A percentile compares a stretch with the other conserved stretches of the same genome.
phyloP scores from a whole-genome alignment of 352 stramenopile genomes.

The Paralagenidium karlingii region DNA sequence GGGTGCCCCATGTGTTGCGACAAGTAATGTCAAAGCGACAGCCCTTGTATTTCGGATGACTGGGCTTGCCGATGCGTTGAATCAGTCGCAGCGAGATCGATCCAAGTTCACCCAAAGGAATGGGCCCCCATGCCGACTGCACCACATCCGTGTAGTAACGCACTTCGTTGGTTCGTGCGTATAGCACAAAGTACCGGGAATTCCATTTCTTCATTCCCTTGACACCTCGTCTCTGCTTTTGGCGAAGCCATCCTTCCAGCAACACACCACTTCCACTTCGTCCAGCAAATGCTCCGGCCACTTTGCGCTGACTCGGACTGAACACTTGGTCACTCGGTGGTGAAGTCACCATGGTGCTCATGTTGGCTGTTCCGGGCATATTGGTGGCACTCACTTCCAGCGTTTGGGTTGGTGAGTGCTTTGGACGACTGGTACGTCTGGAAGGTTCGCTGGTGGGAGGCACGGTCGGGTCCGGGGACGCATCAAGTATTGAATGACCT shows the following conservation, averaged over 20 bases:
- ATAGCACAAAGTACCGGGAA: constrained; percentile 68
- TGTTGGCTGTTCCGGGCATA: too few relatives aligned
- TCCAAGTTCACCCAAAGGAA: constrained; percentile 63
- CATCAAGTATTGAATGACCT: too few relatives aligned
- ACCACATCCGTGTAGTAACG: constrained; percentile 74
- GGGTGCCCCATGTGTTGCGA: constrained; percentile 59
- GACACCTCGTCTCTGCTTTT: constrained; percentile 66
- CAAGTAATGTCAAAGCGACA: constrained; percentile 79
- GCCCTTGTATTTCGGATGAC: constrained; percentile 68
- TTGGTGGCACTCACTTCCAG: background rate
- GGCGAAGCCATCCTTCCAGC: constrained; percentile 65
- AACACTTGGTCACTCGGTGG: constrained; percentile 5
- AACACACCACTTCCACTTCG: constrained; percentile 50
- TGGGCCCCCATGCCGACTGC: constrained; percentile 58
- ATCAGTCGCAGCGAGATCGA: constrained; percentile 73
- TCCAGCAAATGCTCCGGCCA: constrained; percentile 30
- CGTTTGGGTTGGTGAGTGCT: too few relatives aligned
- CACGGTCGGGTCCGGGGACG: too few relatives aligned
- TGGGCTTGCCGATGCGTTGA: constrained; percentile 65
- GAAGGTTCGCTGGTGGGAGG: too few relatives aligned
- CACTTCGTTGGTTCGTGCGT: constrained; percentile 58
- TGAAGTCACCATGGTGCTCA: background rate
- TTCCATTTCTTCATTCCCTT: constrained; percentile 82
- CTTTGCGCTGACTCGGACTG: constrained; percentile 38
- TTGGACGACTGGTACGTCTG: too few relatives aligned